Evolutionary conservation across 805 yeast genomes (phyloP).

Genomic region (Jamesozyma gamospora): DNA sequence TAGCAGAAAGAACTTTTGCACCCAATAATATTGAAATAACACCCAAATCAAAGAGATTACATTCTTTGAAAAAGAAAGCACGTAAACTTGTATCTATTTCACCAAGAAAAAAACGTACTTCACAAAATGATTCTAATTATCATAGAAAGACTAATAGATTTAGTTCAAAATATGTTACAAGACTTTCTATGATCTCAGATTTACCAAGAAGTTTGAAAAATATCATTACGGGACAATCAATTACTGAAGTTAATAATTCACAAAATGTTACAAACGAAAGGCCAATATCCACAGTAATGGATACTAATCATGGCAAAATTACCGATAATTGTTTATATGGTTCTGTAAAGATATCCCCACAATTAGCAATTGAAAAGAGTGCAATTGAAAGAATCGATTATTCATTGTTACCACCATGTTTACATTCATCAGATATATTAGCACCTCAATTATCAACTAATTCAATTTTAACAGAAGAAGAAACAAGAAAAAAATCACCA

Average conservation of each 20-base stretch:
- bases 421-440: constrained; percentile 1
- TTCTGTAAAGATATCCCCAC: constrained; percentile 4
- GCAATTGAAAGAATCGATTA: constrained; percentile 26
- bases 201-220: constrained; percentile 19
- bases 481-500: constrained; percentile 4
- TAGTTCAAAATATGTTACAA: constrained; percentile 14
- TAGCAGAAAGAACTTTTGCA: not conserved
- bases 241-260: not conserved
- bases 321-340: not conserved
- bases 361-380: constrained; percentile 18
- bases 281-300: constrained; percentile 4
- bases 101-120: constrained; percentile 2
- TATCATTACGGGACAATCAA: constrained; percentile 4
- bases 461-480: constrained; percentile 1
- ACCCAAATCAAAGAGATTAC: not conserved
- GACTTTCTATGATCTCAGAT: constrained; percentile 26
- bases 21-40: not conserved
- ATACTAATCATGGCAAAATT: not conserved
- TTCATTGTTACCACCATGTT: constrained; percentile 24
- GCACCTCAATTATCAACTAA: not conserved
- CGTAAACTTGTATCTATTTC: not conserved
- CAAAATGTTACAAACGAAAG: not conserved
- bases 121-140: not conserved
- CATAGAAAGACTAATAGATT: not conserved
- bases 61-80: constrained; percentile 1